A percentile compares a stretch with the other conserved stretches of the same genome.
Conservation (phyloP, 495 filamentous ascomycete species). For the Astrocystis sublimbata region DNA sequence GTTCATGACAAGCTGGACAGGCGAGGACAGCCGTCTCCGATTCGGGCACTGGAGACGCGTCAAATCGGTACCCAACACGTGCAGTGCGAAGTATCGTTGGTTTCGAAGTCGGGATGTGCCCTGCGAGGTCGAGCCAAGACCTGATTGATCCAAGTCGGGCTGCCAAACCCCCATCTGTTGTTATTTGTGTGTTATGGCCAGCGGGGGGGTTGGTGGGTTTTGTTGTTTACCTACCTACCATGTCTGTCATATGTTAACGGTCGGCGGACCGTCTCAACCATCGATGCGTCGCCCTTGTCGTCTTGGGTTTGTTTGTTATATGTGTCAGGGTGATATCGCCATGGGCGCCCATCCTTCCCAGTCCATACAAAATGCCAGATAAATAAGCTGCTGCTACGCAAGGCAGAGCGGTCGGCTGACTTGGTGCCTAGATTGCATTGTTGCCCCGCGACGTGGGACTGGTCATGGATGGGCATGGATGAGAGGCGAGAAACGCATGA, state of each 20-base stretch:
- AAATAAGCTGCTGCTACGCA: slow-evolving; percentile 1
- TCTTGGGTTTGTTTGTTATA: neutral
- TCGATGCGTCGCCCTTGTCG: too few relatives aligned
- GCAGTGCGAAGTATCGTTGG: neutral
- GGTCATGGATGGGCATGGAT: too few relatives aligned
- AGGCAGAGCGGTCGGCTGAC: slow-evolving; percentile 6
- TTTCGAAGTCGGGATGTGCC: slow-evolving; percentile 5
- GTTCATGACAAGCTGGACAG: neutral
- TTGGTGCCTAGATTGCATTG: too few relatives aligned
- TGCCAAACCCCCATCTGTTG: slow-evolving; percentile 1
- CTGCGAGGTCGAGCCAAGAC: neutral
- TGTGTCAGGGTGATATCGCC: neutral
- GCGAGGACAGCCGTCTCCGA: neutral
- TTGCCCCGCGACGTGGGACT: slow-evolving; percentile 7
- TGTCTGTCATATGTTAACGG: slow-evolving; percentile 12
- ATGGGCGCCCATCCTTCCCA: neutral
- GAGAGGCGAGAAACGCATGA: neutral
- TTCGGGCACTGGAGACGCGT: slow-evolving; percentile 12
- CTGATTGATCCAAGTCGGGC: too few relatives aligned
- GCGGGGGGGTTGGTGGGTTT: slow-evolving; percentile 7
- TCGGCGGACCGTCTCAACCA: neutral
- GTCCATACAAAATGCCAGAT: slow-evolving; percentile 6
- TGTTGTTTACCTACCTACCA: too few relatives aligned
- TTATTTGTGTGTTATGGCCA: slow-evolving; percentile 10
- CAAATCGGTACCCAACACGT: slow-evolving; percentile 19